Evolutionary conservation across 1,139 yeast genomes (phyloP), one percentile per base, ranked within the genome.

Genomic region (Pichia sp.): DNA sequence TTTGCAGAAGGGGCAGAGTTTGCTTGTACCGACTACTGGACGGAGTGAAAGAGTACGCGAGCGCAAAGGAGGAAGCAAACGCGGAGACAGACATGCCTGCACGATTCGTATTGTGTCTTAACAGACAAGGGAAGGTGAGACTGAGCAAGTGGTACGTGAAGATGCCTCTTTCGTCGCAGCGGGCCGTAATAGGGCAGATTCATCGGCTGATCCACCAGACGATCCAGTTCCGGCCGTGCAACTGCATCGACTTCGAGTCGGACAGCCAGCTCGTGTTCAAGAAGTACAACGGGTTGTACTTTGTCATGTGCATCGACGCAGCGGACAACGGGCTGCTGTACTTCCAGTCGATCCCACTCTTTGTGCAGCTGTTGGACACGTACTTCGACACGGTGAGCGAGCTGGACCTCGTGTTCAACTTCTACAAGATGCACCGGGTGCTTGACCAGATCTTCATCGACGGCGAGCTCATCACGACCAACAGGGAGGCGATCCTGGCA

Each of bases 341-440:
- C 64, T 73, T 93, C 52, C 96, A 93, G 59, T 83, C 89, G 31
- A 80, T 93, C 36, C 99, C 93, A 65, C 73, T 91, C 52, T 81
- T 93, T 60, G 98, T 93, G 25, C 97, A 93, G 68, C 81, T 90
- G 10, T 72, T 93, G 55, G 99, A 93, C 66, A 76, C 83, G 6
- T 89, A 86, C 67, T 93, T 93, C 64, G 75, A 80, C 58, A 90
- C 85, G 63, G 99, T 93, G n/a, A 91, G 98, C 70, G 99, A 93
- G 70, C 75, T 93, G 61, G 99, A 93, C 66, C 76, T 88, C 54
- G 90, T 88, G 22, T 87, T 87, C 70, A 86, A 86, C 66, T 87
- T 87, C 67, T 81, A 83, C 70, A 85, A 83, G 66, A 78, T 85
- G 25, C 85, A 87, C 66, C 73, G 75, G 57, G 81, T 87, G 12